A percentile compares a stretch with the other conserved stretches of the same genome.
These are phyloP conservation scores for Podochytrium sp. DNA, from an alignment of 192 early-diverging fungal species.

Conservation along the genomic window DNA sequence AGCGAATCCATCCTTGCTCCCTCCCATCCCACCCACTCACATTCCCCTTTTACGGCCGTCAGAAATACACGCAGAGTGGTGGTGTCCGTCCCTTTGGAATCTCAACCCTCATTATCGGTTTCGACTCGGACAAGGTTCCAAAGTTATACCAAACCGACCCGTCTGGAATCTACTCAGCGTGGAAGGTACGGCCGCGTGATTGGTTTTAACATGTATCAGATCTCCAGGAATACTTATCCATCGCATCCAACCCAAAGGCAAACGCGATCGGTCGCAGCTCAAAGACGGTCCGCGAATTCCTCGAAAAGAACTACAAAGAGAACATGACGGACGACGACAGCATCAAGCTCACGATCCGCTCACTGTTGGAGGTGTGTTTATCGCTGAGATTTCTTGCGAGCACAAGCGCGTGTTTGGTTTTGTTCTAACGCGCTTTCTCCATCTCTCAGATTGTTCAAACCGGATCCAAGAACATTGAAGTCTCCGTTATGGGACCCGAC, in stretches of 20 bases:
- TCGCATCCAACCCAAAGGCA: constrained; percentile 55
- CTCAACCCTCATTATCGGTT: constrained; percentile 94
- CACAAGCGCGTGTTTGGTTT: neutral
- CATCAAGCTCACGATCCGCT: constrained; percentile 89
- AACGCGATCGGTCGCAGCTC: constrained; percentile 95
- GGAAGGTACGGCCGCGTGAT: constrained; percentile 84
- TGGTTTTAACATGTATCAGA: neutral
- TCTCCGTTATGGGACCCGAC: constrained; percentile 87
- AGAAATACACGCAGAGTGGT: constrained; percentile 98
- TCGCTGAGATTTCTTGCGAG: neutral
- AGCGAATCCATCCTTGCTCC: neutral
- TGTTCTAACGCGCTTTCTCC: neutral
- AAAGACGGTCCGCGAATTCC: constrained; percentile 97
- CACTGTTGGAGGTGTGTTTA: constrained; percentile 78
- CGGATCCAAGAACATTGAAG: constrained; percentile 99
- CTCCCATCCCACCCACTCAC: too few species aligned
- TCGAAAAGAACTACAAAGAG: constrained; percentile 96
- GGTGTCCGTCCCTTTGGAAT: constrained; percentile 99
- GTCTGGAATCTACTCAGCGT: constrained; percentile 97
- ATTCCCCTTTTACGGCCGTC: too few species aligned
- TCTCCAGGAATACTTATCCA: neutral
- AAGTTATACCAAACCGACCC: constrained; percentile 98
- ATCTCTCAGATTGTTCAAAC: constrained; percentile 89
- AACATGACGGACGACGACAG: constrained; percentile 78
- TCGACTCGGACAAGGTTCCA: constrained; percentile 78